Evolutionary conservation across 768 basidiomycete genomes (phyloP).

Genomic region (Naganishia friedmannii): DNA sequence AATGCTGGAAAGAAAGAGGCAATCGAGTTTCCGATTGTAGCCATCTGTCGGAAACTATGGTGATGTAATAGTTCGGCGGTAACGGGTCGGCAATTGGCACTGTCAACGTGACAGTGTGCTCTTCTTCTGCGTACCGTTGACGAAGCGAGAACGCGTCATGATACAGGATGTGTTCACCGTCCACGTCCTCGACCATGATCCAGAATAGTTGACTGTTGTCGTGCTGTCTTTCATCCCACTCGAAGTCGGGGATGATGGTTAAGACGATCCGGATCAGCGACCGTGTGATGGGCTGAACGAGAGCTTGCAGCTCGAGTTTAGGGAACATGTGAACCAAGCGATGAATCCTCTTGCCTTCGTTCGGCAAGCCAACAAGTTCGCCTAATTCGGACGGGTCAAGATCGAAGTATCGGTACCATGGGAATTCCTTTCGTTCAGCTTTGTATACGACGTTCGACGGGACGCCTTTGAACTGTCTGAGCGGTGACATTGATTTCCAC

Average conservation of each 20-base stretch:
- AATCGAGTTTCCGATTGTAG: slow-evolving; percentile 89
- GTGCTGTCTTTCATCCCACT: slow-evolving; percentile 94
- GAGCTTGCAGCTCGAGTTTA: slow-evolving; percentile 89
- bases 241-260: slow-evolving; percentile 94
- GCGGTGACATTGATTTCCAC: slow-evolving; percentile 97
- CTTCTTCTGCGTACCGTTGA: slow-evolving; percentile 85
- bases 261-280: slow-evolving; percentile 87
- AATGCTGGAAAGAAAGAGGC: slow-evolving; percentile 94
- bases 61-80: slow-evolving; percentile 97
- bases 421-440: slow-evolving; percentile 97
- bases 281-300: slow-evolving; percentile 93
- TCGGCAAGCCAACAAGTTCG: slow-evolving; percentile 88
- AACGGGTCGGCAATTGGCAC: slow-evolving; percentile 96
- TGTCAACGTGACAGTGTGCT: slow-evolving; percentile 89
- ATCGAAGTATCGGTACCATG: slow-evolving; percentile 97
- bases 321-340: slow-evolving; percentile 94
- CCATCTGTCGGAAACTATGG: slow-evolving; percentile 92
- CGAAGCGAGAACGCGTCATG: slow-evolving; percentile 89
- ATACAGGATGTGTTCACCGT: slow-evolving; percentile 93
- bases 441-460: slow-evolving; percentile 76
- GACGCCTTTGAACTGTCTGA: slow-evolving; percentile 90
- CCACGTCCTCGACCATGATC: slow-evolving; percentile 93
- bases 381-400: slow-evolving; percentile 80
- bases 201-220: slow-evolving; percentile 84
- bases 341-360: slow-evolving; percentile 87